Percentiles rank a stretch among this genome's conserved stretches.
phyloP scores from a whole-genome alignment of 768 basidiomycete species.

The Peribolospora kevripleyi region DNA sequence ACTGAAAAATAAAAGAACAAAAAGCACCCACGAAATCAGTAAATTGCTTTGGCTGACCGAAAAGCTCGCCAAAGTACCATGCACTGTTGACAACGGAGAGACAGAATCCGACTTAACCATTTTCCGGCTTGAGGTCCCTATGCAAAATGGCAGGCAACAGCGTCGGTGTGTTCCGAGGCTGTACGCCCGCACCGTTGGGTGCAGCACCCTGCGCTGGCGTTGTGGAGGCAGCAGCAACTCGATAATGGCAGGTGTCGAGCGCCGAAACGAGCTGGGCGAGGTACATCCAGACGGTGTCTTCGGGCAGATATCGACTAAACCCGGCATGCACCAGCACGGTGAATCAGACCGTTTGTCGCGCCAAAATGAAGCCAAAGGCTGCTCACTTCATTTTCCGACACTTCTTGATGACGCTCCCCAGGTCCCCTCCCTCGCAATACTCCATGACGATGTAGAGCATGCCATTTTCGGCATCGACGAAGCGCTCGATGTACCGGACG shows the following conservation, averaged over 20 bases:
- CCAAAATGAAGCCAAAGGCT: slow-evolving; percentile 17
- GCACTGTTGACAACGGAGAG: too few relatives aligned
- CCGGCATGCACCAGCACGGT: too few relatives aligned
- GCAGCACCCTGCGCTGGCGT: slow-evolving; percentile 7
- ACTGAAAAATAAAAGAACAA: slow-evolving; percentile 27
- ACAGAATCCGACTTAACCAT: slow-evolving; percentile 28
- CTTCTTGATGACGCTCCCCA: slow-evolving; percentile 57
- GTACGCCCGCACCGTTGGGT: slow-evolving; percentile 1
- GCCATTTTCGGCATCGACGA: slow-evolving; percentile 66
- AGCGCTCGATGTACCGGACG: slow-evolving; percentile 76
- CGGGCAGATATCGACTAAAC: slow-evolving; percentile 42
- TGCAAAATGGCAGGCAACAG: slow-evolving; percentile 38
- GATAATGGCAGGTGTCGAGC: slow-evolving; percentile 77
- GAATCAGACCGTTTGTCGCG: slow-evolving; percentile 21
- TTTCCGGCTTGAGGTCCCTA: slow-evolving; percentile 90
- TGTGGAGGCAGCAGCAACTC: slow-evolving; percentile 1
- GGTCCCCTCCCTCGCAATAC: slow-evolving; percentile 90
- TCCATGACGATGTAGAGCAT: slow-evolving; percentile 98
- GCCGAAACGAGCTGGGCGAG: slow-evolving; percentile 82
- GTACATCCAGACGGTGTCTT: slow-evolving; percentile 87
- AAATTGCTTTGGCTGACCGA: too few relatives aligned
- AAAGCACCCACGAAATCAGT: slow-evolving; percentile 18
- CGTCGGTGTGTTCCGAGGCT: background rate
- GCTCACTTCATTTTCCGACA: slow-evolving; percentile 13
- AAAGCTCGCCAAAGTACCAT: too few relatives aligned